Base-by-base conservation (phyloP, 1,284 basidiomycete species). In the Tetrapyrgos nigripes region DNA sequence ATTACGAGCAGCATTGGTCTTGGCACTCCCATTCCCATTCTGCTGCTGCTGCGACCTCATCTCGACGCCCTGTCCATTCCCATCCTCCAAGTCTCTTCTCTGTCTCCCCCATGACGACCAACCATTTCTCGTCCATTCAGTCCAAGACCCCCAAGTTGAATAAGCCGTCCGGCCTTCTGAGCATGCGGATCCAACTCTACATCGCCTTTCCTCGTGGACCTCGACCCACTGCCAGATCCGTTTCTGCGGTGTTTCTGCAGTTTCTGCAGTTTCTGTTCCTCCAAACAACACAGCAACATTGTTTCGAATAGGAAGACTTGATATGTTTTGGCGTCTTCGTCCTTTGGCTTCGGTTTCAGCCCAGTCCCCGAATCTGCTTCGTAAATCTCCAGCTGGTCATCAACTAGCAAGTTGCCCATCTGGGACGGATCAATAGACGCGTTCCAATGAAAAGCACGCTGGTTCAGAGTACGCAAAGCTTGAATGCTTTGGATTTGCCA, bases 291-390 rank as follows among this genome's bases (percentile, higher is more conserved):
- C 24, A 76, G 53, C 9, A 77, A 55, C 62, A 73, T 65, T 14
- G 61, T 63, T 50, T 77, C 75, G 55, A 74, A 77, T 0, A 78
- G 57, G 35, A 77, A 73, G 11, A 77, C 68, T 3, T 70, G 69
- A 46, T 70, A 69, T 26, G 64, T 52, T 10, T 65, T 68, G 9
- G 69, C 62, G 28, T 64, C 64, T 49, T 71, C 65, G 6, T n/a
- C n/a, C n/a, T n/a, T n/a, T n/a, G n/a, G n/a, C n/a, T n/a, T n/a
- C n/a, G n/a, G n/a, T n/a, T n/a, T n/a, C n/a, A n/a, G n/a, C n/a
- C n/a, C n/a, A n/a, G n/a, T n/a, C n/a, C n/a, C n/a, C n/a, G n/a
- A n/a, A n/a, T n/a, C n/a, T n/a, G n/a, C n/a, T n/a, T n/a, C n/a
- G n/a, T n/a, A n/a, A n/a, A 67, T 59, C 3, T 65, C 50, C 10